Evolutionary conservation across 768 basidiomycete genomes (phyloP).

Genomic region (Leccinum incarnatum): DNA sequence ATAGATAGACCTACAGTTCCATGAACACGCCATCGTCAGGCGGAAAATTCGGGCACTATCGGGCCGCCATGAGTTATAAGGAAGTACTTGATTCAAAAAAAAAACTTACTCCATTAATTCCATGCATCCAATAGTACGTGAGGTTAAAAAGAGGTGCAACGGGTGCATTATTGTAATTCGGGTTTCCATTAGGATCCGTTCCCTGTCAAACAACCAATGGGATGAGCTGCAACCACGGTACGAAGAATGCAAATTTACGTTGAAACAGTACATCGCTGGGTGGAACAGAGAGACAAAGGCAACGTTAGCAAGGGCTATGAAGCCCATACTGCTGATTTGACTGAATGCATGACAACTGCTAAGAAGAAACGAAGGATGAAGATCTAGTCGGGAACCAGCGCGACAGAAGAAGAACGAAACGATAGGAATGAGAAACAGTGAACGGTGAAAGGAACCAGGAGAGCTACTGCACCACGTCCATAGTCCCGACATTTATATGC

Average conservation of each 20-base stretch:
- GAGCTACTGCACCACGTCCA: not conserved
- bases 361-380: not conserved
- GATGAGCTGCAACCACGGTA: not conserved
- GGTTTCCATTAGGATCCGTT: not conserved
- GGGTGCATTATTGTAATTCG: not conserved
- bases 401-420: not conserved
- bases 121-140: conserved; percentile 10
- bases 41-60: not conserved
- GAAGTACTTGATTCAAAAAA: not conserved
- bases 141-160: not conserved
- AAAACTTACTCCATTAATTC: not conserved
- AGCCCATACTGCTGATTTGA: conserved; percentile 1
- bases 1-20: conserved; percentile 7
- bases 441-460: not conserved
- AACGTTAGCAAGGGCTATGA: conserved; percentile 12
- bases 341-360: conserved; percentile 1
- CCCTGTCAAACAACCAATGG: conserved; percentile 4
- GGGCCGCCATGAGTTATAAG: not conserved
- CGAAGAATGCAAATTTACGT: conserved; percentile 4
- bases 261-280: not conserved
- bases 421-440: not conserved
- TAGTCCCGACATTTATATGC: conserved; percentile 5
- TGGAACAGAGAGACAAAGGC: not conserved
- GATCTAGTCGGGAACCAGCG: conserved; percentile 6
- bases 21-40: not conserved